Base-by-base conservation (phyloP, 2,329 filamentous ascomycete species). In the Beauveria asiatica region DNA sequence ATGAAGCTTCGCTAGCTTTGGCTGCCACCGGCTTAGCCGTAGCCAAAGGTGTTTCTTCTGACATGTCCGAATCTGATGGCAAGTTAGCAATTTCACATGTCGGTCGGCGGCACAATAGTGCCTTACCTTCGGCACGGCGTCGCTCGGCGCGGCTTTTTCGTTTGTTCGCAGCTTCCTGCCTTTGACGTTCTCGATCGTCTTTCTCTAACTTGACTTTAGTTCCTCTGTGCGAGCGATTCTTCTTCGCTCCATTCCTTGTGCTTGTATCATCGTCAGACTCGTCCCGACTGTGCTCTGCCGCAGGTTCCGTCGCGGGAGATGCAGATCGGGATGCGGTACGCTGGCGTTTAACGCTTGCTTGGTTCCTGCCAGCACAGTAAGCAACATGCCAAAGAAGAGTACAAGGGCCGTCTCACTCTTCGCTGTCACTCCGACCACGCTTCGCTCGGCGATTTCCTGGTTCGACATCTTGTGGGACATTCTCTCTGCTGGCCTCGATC, bases 401-500 rank as follows among this genome's bases (percentile, higher is more conserved):
- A 52, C 60, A 67, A 62, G 57, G 61, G 50, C 42, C 52, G 33
- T 84, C 91, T 75, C 81, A 97, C 93, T 96, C 90, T 82, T 97
- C 92, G 70, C 91, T 96, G 63, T 94, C 91, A 68, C 94, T 96
- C 63, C 93, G 84, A 63, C 86, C 87, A 68, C 94, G 82, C 76
- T 99, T 99, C 25, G 84, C 81, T 69, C 89, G 85, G 64, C 88
- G 82, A 56, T 61, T 62, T 1, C 76, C 81, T 44, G 77, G 77
- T 57, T 80, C 79, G 13, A 72, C 70, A 39, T 79, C 73, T 11
- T 78, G 78, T 13, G 78, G 74, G 52, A 82, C 85, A 48, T 95
- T 90, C 69, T 90, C 87, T 75, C 92, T 97, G 77, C 94, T 99
- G 63, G 95, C 92, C 73, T 97, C 93, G 67, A 99, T 92, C 33